phyloP scores from a whole-genome alignment of 345 rosid species.

The Populus ilicifolia region DNA sequence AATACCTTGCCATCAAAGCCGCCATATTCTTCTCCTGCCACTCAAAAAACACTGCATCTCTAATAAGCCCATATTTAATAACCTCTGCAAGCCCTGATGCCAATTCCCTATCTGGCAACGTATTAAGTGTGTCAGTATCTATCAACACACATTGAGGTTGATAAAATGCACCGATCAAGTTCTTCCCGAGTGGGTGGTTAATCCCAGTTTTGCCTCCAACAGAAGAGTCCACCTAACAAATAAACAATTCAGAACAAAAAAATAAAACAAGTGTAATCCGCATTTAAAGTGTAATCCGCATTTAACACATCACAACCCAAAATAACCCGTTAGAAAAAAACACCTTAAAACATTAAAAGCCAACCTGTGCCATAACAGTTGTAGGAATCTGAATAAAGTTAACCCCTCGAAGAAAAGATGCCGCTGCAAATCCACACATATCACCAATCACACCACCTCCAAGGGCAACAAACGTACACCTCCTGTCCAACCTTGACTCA shows the following conservation, averaged over 20 bases:
- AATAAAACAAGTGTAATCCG: background rate
- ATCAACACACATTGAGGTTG: conserved; percentile 94
- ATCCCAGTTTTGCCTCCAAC: conserved; percentile 99
- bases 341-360: background rate
- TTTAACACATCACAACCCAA: background rate
- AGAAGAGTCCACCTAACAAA: conserved; percentile 85
- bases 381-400: conserved; percentile 98
- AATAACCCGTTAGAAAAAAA: background rate
- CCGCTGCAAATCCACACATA: conserved; percentile 97
- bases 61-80: conserved; percentile 89
- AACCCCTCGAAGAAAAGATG: conserved; percentile 93
- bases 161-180: conserved; percentile 95
- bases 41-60: conserved; percentile 89
- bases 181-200: conserved; percentile 91
- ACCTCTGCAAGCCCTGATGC: conserved; percentile 96
- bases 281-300: background rate
- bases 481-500: conserved; percentile 74
- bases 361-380: conserved; percentile 96
- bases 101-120: conserved; percentile 85
- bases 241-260: conserved; percentile 3
- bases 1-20: conserved; percentile 73
- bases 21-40: conserved; percentile 93
- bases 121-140: conserved; percentile 83
- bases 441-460: conserved; percentile 99
- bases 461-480: conserved; percentile 87